Base-by-base conservation (phyloP, 2,329 filamentous ascomycete genomes). In the Aspergillus sp. region DNA sequence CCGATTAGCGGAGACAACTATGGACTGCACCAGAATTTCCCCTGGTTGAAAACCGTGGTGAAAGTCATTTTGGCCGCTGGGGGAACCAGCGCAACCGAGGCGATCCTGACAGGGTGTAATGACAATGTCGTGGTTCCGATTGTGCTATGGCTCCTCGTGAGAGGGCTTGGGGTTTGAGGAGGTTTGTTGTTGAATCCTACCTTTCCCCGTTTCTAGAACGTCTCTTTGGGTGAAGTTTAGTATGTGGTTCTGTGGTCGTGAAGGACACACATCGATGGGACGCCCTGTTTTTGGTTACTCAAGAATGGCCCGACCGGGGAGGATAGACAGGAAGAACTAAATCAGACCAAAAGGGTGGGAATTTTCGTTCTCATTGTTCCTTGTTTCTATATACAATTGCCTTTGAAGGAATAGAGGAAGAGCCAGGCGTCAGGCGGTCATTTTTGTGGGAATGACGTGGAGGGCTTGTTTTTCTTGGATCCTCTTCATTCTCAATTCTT, bases 101-200 rank as follows among this genome's bases (percentile, higher is more conserved):
- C 95, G 25, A 94, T 97, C 50, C 80, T 99, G 64, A 98, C 95
- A 13, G 95, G 95, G 2, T 95, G 94, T 30, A 99, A 99, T 76
- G 95, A 99, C 82, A 99, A 99, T 81, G 95, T 99, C 17, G 89
- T 98, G 64, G 94, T 98, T 64, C 95, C 95, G 3, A 87, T 99
- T 59, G 88, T 96, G 54, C 78, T 99, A 62, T 99, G 95, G 95
- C 85, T 93, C 61, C 88, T 96, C 70, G 92, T 96, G 41, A 90
- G 94, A 77, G 91, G 91, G 19, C 76, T 94, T 62, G 84, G 71
- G 41, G 59, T 74, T 51, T 72, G 62, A 73, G 62, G 19, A 11
- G n/a, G 6, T 5, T 51, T 44, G 32, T 36, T 36, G 32, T 6
- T 36, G 11, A 36, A 36, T 11, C 32, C 32, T 13, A 36, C 32